Base-by-base conservation (phyloP, 176 grass and related monocot species). In the Aegilops umbellulata region DNA sequence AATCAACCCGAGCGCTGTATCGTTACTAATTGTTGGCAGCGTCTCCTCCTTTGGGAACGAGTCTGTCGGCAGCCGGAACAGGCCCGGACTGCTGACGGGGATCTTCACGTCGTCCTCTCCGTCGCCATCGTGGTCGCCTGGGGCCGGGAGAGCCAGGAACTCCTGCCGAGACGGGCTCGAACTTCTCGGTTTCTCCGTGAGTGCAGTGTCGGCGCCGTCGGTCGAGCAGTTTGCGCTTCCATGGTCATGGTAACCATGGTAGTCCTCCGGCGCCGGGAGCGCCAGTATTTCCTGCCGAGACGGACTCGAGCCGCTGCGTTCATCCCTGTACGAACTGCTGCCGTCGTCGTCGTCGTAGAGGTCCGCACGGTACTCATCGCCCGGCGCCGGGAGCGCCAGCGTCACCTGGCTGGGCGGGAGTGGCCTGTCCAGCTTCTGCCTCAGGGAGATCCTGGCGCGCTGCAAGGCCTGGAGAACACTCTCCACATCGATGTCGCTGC, bases 41-140 rank as follows among this genome's bases (percentile, higher is more conserved):
- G 64, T 69, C 72, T 76, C 78, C 22, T 86, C 83, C n/a, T 65
- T 60, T 2, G 84, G 78, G 78, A 91, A 94, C 24, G 88, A 84
- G 65, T 95, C 92, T 0, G 87, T 92, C 23, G 92, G 94, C 83
- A 98, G 55, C 81, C 96, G 91, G 69, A 98, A 98, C 30, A 98
- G 27, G 74, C 88, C 74, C 41, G 90, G 90, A 42, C 65, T 46
- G 68, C 90, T 10, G 25, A 77, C 34, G 2, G 97, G 94, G 77
- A 91, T 71, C 51, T 87, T 98, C 55, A 84, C 31, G 71, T 58
- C 31, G 71, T 58, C n/a, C n/a, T n/a, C n/a, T n/a, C n/a, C n/a
- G n/a, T n/a, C n/a, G n/a, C n/a, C n/a, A n/a, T n/a, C n/a, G n/a
- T n/a, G n/a, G n/a, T n/a, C 76, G n/a, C 58, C 74, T 9, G 79